Evolutionary conservation across 176 grass and related monocot genomes (phyloP), one percentile per base, ranked within the genome.

Genomic region (Oryza rufipogon): DNA sequence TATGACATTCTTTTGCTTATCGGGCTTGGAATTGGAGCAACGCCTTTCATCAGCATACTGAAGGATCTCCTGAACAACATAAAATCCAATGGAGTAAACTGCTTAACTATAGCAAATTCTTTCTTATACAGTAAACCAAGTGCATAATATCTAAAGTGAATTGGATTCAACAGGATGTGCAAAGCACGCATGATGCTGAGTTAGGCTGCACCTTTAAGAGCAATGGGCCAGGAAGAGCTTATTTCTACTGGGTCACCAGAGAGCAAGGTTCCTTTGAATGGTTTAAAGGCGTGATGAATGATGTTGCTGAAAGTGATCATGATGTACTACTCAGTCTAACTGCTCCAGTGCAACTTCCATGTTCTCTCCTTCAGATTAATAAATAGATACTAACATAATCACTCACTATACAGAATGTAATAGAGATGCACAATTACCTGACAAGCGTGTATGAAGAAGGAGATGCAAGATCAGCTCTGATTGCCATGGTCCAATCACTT

Each of bases 371-470:
- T 9, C 64, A 81, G 5, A 32, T 68, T 11, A 11, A 61, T 58
- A 60, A 32, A 42, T n/a, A 66, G 7, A 89, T 48, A 63, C 4
- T 85, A 84, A 84, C 63, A 32, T 84, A 39, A 67, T 76, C 20
- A 51, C 44, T 75, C 14, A 9, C 9, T 84, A 11, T 67, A 76
- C 86, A 99, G 93, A 84, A 96, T 88, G 68, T 89, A 72, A 96
- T 99, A 78, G 97, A 99, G 81, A 99, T 99, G 93, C 97, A 99
- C 86, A 94, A 99, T 80, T 96, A 99, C 81, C 94, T 99, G 48
- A 96, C 97, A 36, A 99, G 97, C 70, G 93, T 99, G 51, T 99
- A 99, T n/a, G 97, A 99, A 86, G 97, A 99, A 92, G 97, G 97
- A 0, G 97, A 99, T 42, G 97, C 94, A 45, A 90, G 93, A 81